Evolutionary conservation across 805 yeast species (phyloP), one percentile per base, ranked within the genome.

Genomic region (Priceomyces castillae): DNA sequence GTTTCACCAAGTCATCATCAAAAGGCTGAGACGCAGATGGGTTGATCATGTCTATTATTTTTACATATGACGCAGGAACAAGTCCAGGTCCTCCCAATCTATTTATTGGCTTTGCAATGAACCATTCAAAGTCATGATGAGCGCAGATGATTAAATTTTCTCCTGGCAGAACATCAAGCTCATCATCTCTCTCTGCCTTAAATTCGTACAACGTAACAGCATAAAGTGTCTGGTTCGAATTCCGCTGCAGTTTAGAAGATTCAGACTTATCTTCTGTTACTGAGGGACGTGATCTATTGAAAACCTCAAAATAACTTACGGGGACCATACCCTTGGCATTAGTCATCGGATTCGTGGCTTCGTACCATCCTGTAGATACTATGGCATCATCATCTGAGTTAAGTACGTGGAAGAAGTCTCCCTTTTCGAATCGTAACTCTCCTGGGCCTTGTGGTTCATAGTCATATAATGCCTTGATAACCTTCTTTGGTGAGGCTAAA

Each of bases 81-180:
- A 94, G 73, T 1, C 99, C 99, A 0, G 98, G 98, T 0, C 97
- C 99, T 19, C 99, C 98, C 30, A 94, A 71, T 42, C 97, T 74
- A 46, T 92, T 95, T 34, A 94, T 86, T 11, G 97, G 97, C 62
- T 94, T 94, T 4, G 97, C 98, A 46, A 94, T 94, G 55, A 90
- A 90, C 99, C 99, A 94, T 67, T 95, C 99, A 51, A 74, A 86
- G 43, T 89, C 90, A 59, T 92, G 95, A 64, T 92, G 97, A 2
- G 99, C 99, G 65, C 97, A 92, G 10, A 95, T 81, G 23, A 90
- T 86, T 48, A 94, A 77, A 54, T 86, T 84, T 56, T 94, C 99
- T 30, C 97, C 97, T 1, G 86, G 86, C 22, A 64, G 58, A 2
- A 92, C 88, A 49, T 84, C 84, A 50, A 94, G 74, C 65, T 94